Evolutionary conservation across 768 basidiomycete species (phyloP).

Genomic region (Mycena capillaripes): DNA sequence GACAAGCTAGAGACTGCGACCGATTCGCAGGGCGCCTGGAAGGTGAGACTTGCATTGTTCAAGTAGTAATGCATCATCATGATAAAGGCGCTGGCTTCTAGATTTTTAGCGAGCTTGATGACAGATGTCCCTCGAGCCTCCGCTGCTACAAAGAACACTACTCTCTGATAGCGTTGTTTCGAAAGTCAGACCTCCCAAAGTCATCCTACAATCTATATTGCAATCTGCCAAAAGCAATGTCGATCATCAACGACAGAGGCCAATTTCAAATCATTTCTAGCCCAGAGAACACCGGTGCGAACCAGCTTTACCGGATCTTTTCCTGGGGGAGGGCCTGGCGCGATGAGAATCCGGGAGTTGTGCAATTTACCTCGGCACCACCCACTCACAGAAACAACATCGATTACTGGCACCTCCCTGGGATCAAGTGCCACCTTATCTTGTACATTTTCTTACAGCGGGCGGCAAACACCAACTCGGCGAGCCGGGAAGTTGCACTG

Average conservation of each 20-base stretch:
- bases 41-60: too few species aligned
- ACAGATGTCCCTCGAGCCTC: neutral
- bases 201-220: slow-evolving; percentile 3
- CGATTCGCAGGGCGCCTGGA: neutral
- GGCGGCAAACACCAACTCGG: neutral
- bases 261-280: neutral
- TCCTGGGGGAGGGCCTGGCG: neutral
- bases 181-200: neutral
- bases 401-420: slow-evolving; percentile 10
- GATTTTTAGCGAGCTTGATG: slow-evolving; percentile 8
- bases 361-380: neutral
- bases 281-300: neutral
- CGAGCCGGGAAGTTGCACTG: neutral
- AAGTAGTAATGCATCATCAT: neutral
- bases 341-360: neutral
- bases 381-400: neutral
- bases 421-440: slow-evolving; percentile 16
- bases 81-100: neutral
- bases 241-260: slow-evolving; percentile 1
- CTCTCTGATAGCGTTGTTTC: slow-evolving; percentile 7
- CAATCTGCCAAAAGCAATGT: neutral
- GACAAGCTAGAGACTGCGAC: neutral
- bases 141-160: neutral
- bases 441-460: slow-evolving; percentile 15
- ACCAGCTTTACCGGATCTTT: neutral